Evolutionary conservation across 805 yeast genomes (phyloP), one percentile per base, ranked within the genome.

Genomic region (Kazachstania bromeliacearum): DNA sequence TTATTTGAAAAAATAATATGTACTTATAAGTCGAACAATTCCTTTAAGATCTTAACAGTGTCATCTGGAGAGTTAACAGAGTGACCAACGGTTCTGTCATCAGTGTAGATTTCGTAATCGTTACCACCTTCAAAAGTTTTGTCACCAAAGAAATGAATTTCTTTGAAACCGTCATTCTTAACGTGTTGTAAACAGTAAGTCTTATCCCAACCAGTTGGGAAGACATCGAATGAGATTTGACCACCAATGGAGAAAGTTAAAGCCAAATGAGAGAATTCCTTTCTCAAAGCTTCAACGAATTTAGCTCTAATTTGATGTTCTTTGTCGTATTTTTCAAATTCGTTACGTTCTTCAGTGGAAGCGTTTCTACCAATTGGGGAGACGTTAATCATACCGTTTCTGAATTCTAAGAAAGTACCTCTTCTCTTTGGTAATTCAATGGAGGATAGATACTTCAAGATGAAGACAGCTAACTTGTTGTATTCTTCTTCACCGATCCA

Each of bases 191-290:
- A 75, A 66, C 95, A 85, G 71, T 89, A 92, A 44, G 99, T 92
- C 77, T 92, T 92, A 68, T 92, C 99, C 99, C 99, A 92, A 59
- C 99, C 98, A 46, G 96, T 85, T 70, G 99, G 99, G 89, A 92
- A 92, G 46, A 92, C 97, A 58, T 92, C 99, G 56, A 92, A 92
- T 24, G 97, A 89, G 63, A 92, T 92, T 74, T 92, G 97, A 53
- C 99, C 99, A 64, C 99, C 99, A 48, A 92, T 92, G 41, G 98
- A 92, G 75, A 82, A 92, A 49, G 97, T 89, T 59, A 92, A 74
- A 38, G 80, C 82, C 55, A 70, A 70, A 64, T 88, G 89, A 39
- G 89, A 64, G 73, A 92, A 92, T 56, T 78, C 75, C 59, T 75
- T 74, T 66, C 74, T 83, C 59, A 92, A 73, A 36, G 95, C 96